These are phyloP conservation scores for Persicaria maculosa DNA, from an alignment of 148 eudicot species.

Conservation along the genomic window DNA sequence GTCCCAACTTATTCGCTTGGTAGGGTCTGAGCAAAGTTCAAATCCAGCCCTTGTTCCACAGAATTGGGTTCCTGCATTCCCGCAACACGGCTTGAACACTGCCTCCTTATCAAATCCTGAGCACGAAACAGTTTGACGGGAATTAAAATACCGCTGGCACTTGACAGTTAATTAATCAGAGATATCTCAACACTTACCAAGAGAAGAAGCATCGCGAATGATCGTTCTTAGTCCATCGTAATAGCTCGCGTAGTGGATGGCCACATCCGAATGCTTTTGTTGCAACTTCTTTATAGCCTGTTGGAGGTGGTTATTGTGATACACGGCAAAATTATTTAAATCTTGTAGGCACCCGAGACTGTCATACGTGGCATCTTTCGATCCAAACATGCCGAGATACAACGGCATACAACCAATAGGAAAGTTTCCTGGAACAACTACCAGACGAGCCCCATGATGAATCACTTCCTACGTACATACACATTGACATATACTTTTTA, in stretches of 20 bases:
- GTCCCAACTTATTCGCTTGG: constrained; percentile 29
- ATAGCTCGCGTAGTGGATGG: constrained; percentile 33
- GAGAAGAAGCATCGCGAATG: constrained; percentile 6
- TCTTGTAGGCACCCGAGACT: constrained; percentile 25
- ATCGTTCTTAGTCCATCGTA: constrained; percentile 21
- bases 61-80: constrained; percentile 14
- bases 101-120: constrained; percentile 15
- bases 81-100: constrained; percentile 30
- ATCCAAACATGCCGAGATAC: constrained; percentile 14
- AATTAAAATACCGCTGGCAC: too few relatives aligned
- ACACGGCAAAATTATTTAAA: constrained; percentile 22
- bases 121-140: too few relatives aligned
- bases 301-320: constrained; percentile 23
- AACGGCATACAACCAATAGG: constrained; percentile 34
- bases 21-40: constrained; percentile 18
- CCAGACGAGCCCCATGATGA: background rate
- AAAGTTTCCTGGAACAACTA: constrained; percentile 13
- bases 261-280: constrained; percentile 18
- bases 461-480: background rate
- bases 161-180: too few relatives aligned
- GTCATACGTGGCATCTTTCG: constrained; percentile 22
- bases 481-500: background rate
- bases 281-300: constrained; percentile 18
- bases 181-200: background rate
- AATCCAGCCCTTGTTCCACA: constrained; percentile 21